Base-by-base conservation (phyloP, 2,329 filamentous ascomycete genomes). In the Bipolaris victoriae region DNA sequence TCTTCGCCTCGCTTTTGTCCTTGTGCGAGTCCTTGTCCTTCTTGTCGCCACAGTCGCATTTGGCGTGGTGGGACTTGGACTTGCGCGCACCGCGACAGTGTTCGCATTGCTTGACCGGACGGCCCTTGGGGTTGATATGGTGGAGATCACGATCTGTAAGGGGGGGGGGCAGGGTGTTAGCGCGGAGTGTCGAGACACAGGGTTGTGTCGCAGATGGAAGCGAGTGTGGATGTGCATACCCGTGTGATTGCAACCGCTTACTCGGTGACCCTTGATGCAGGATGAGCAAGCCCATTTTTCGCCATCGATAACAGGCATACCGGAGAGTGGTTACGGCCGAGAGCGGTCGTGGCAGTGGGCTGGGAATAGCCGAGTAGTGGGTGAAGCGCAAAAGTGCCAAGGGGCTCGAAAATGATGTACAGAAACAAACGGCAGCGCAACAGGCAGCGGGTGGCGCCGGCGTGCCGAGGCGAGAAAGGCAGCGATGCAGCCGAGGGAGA, bases 281-380 rank as follows among this genome's bases (percentile, higher is more conserved):
- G 93, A 93, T 82, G 96, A 91, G 84, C 94, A 98, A 80, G 94
- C 94, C 83, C 87, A 98, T 84, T 98, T 98, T 83, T 97, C 92
- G 79, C 94, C 94, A 84, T 97, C 88, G 66, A 77, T 70, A 52
- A 77, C 62, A 65, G 76, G 74, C 74, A 77, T 77, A 60, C 65
- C 73, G 66, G 60, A 56, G 18, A 33, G 53, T 15, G 39, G 33
- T 56, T 57, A 70, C 71, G 72, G 73, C 72, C 71, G 67, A 62
- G 59, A 61, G 66, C 70, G 69, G 72, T 75, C 71, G 73, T 69
- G 57, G 67, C 64, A 69, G 64, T 55, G 62, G 65, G 69, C 65
- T 66, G 49, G 31, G 49, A 55, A 58, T 62, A 62, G 71, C 64
- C 63, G 67, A 55, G 55, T 59, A 56, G 49, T 36, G 57, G 45